phyloP scores from a whole-genome alignment of 2,329 filamentous ascomycete species.

The Trichoderma cornu-damae region DNA sequence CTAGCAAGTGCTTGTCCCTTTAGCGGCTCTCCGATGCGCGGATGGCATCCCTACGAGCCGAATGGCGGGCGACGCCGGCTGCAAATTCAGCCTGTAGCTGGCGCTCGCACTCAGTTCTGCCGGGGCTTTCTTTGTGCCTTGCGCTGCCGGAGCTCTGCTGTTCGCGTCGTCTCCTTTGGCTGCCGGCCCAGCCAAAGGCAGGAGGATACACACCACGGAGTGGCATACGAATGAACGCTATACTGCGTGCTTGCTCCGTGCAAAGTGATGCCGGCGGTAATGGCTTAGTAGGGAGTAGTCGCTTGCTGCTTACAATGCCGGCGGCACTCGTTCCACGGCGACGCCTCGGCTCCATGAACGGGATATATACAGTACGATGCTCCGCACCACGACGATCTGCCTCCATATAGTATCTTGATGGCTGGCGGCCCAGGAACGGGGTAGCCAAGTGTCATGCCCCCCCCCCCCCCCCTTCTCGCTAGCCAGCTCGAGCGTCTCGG shows the following conservation, averaged over 20 bases:
- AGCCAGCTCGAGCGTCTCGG: constrained; percentile 5
- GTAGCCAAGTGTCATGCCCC: no score
- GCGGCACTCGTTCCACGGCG: background rate
- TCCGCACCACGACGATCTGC: constrained; percentile 18
- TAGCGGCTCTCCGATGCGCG: background rate
- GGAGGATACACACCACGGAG: no score
- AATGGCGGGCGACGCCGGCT: constrained; percentile 3
- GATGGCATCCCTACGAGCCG: background rate
- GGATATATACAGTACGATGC: constrained; percentile 15
- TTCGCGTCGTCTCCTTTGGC: background rate
- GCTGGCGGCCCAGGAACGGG: constrained; percentile 14
- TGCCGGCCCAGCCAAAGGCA: no score
- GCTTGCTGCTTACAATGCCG: no score
- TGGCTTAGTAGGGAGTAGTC: no score
- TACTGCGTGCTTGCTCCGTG: no score
- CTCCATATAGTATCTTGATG: constrained; percentile 17
- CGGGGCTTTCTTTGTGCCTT: no score
- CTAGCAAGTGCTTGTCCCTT: no score
- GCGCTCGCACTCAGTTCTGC: constrained; percentile 2
- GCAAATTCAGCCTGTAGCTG: constrained; percentile 13
- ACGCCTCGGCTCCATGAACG: constrained; percentile 3
- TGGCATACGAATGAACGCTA: no score
- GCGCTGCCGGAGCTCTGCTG: background rate
- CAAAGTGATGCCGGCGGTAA: no score
- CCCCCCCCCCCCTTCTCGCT: no score